A percentile compares a stretch with the other conserved stretches of the same genome.
These are phyloP conservation scores for Colletotrichum destructivum DNA, from an alignment of 2,329 filamentous ascomycete genomes.

Conservation along the genomic window DNA sequence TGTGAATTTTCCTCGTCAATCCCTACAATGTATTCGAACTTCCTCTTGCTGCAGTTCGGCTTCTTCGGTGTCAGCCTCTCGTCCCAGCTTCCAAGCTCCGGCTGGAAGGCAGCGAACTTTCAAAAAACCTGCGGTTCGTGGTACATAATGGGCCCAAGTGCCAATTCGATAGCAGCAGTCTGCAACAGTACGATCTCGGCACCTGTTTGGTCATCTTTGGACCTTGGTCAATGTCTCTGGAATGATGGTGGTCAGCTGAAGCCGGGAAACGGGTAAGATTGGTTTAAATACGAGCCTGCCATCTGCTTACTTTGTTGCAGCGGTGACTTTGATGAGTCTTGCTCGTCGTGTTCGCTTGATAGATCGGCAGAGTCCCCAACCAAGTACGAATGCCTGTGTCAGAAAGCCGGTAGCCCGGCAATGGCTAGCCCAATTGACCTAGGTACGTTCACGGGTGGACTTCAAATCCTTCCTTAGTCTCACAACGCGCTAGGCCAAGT, in stretches of 20 bases:
- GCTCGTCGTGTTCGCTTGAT: neutral
- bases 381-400: neutral
- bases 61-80: no score
- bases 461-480: neutral
- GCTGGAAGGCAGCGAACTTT: no score
- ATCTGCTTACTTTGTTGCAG: neutral
- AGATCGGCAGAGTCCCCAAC: neutral
- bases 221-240: conserved; percentile 2
- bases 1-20: no score
- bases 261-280: neutral
- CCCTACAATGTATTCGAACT: no score
- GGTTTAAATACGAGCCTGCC: neutral
- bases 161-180: no score
- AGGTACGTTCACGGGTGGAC: neutral
- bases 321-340: neutral
- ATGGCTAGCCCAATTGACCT: neutral
- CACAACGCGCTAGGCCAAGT: neutral
- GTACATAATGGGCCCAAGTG: no score
- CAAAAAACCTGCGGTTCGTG: no score
- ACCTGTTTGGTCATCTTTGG: neutral
- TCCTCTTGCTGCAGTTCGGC: no score
- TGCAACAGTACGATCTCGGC: no score
- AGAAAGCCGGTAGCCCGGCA: neutral
- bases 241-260: neutral
- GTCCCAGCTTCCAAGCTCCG: no score